Conservation (phyloP, 371 early-diverging fungal genomes). For the Mortierella sp. region DNA sequence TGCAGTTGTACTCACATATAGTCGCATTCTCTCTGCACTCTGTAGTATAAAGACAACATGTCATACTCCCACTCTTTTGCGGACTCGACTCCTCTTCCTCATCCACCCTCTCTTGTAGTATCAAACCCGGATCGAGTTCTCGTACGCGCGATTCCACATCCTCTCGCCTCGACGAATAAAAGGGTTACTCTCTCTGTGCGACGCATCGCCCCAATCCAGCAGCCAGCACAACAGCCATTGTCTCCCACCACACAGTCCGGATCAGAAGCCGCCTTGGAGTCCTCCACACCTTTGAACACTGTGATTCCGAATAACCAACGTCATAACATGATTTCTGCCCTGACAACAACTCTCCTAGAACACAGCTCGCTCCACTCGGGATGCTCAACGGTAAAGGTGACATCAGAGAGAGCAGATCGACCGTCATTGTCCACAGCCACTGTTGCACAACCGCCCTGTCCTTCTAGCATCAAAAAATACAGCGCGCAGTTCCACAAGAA, state of each 20-base stretch:
- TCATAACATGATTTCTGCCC: slow-evolving; percentile 16
- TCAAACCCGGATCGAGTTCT: slow-evolving; percentile 37
- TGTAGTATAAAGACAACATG: slow-evolving; percentile 12
- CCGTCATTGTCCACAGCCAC: background rate
- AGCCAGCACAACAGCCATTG: slow-evolving; percentile 3
- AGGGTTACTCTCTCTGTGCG: slow-evolving; percentile 37
- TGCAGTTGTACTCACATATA: background rate
- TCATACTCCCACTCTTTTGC: slow-evolving; percentile 24
- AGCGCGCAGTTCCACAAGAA: slow-evolving; percentile 37
- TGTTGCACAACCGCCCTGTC: background rate
- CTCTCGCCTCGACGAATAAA: slow-evolving; percentile 39
- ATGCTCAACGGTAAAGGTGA: background rate
- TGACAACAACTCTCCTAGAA: slow-evolving; percentile 13
- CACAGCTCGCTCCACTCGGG: background rate
- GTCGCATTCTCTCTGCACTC: background rate
- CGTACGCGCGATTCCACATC: slow-evolving; percentile 40
- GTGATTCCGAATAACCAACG: slow-evolving; percentile 21
- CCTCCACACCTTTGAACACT: slow-evolving; percentile 25
- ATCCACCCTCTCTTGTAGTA: slow-evolving; percentile 24
- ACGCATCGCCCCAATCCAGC: slow-evolving; percentile 11
- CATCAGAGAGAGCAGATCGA: background rate
- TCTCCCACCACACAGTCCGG: slow-evolving; percentile 11
- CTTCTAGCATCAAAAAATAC: slow-evolving; percentile 5
- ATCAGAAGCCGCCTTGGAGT: slow-evolving; percentile 3
- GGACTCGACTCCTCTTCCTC: slow-evolving; percentile 18